Conservation (phyloP, 2,329 filamentous ascomycete genomes). For the Colletotrichum eleusines region DNA sequence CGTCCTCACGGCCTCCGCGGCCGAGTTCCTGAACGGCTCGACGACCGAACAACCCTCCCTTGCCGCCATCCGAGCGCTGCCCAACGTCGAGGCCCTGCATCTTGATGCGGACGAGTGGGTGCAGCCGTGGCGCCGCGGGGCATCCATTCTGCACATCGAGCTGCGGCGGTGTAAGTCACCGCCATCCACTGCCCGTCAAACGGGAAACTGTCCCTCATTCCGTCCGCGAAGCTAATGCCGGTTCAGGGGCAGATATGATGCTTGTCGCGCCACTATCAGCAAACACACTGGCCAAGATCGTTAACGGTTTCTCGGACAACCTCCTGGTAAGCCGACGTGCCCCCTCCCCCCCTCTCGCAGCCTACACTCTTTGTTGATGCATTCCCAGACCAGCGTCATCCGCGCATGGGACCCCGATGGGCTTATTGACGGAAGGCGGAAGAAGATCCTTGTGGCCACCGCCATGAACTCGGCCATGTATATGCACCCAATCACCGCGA, state of each 20-base stretch:
- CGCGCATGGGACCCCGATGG: slow-evolving; percentile 90
- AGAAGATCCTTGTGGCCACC: slow-evolving; percentile 80
- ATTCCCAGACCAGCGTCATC: slow-evolving; percentile 66
- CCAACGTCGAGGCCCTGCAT: slow-evolving; percentile 85
- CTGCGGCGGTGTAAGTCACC: slow-evolving; percentile 67
- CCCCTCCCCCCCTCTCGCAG: neutral
- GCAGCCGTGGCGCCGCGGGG: slow-evolving; percentile 80
- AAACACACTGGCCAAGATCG: slow-evolving; percentile 88
- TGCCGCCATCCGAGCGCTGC: slow-evolving; percentile 66
- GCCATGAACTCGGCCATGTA: slow-evolving; percentile 96
- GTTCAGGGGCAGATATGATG: slow-evolving; percentile 79
- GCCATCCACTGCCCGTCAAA: neutral
- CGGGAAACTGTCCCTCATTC: neutral
- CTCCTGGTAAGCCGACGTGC: slow-evolving; percentile 64
- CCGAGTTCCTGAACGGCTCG: slow-evolving; percentile 82
- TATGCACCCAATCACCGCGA: slow-evolving; percentile 82
- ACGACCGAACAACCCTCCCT: slow-evolving; percentile 81
- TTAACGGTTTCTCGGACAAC: slow-evolving; percentile 81
- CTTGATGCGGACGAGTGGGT: slow-evolving; percentile 89
- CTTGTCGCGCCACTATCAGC: slow-evolving; percentile 85
- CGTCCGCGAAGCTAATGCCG: slow-evolving; percentile 6
- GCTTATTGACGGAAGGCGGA: slow-evolving; percentile 67
- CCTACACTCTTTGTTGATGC: neutral
- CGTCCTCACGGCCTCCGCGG: slow-evolving; percentile 80
- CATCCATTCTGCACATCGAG: slow-evolving; percentile 91